Evolutionary conservation across 495 filamentous ascomycete genomes (phyloP), one percentile per base, ranked within the genome.

Genomic region (Aeminium ludgeri): DNA sequence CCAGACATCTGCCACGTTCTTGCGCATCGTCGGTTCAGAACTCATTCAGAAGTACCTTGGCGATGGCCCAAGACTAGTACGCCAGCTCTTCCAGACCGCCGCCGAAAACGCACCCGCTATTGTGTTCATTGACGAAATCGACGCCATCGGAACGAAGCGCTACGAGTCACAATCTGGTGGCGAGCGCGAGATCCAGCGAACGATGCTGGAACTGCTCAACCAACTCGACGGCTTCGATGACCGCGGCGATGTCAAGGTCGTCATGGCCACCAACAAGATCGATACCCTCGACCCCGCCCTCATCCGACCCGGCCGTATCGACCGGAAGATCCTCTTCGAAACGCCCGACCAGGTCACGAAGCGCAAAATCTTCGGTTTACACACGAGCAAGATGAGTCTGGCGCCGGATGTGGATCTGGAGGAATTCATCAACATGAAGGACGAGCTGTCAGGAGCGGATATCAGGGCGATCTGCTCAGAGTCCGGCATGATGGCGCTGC

Each of bases 231-330:
- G 89, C 43, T 99, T 99, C 63, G 89, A 99, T 61, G 89, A 99
- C 60, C 80, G 89, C 49, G 89, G 89, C 48, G 89, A 99, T 59
- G 91, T 99, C 59, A 99, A 99, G 69, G 89, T 99, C 39, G 85
- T 99, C 60, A 93, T 99, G 83, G 89, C 89, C 13, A 99, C 89
- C 36, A 99, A 99, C 73, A 99, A 99, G 72, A 99, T 99, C 48
- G 89, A 99, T 55, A 93, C 85, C 2, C 68, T 99, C 19, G 89
- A 99, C 53, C 89, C 89, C 34, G 89, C 89, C 34, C 67, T 99
- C 48, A 99, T 99, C 58, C 78, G 89, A 45, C 89, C 89, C 35
- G 89, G 89, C 50, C 84, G 89, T 73, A 99, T 99, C 55, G 89
- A 99, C 61, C 80, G 89, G 34, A 97, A 99, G 70, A 96, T 99